Evolutionary conservation across 495 filamentous ascomycete genomes (phyloP), one percentile per base, ranked within the genome.

Genomic region (Xylaria acuta): DNA sequence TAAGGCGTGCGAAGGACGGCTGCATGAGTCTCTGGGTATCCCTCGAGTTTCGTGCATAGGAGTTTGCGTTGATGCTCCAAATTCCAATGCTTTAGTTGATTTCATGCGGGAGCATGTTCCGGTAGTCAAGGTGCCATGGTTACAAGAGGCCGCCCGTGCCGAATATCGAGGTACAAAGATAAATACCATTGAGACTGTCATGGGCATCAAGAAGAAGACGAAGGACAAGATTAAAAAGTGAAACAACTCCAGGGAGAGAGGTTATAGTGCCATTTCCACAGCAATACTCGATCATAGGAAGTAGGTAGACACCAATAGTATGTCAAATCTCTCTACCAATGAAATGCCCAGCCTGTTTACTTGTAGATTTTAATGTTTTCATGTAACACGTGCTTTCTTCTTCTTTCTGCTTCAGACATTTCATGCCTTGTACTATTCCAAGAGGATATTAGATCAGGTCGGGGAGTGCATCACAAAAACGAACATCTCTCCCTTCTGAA

Each of bases 1-100:
- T 16, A 84, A 84, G 71, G 77, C 82, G 5, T 84, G 84, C 38
- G 88, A 89, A 73, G 79, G 83, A 27, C 81, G 83, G 20, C 73
- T 93, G 27, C 83, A 81, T 41, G 75, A 80, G 36, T 82, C 84
- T 22, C 80, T 92, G 1, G 82, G 84, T 9, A 83, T 90, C 41
- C 89, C 89, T 20, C 83, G 89, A 38, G 88, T 88, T 6, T 87
- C 87, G 40, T 84, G 88, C 56, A 80, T 93, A 59, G 91, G 86
- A 3, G 65, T 93, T 8, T 72, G 82, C 22, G 79, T 81, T 16
- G 84, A 73, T 22, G 86, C 86, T 7, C 87, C 88, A 5, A 78
- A 82, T 8, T 83, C 84, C 0, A 79, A 81, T 40, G 79, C 83
- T 5, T 79, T 92, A 2, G 73, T 90, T 16, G 83, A 85, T 7